A percentile compares a stretch with the other conserved stretches of the same genome.
Evolutionary conservation across 345 rosid species (phyloP).

Genomic region (Eucalyptus marginata): DNA sequence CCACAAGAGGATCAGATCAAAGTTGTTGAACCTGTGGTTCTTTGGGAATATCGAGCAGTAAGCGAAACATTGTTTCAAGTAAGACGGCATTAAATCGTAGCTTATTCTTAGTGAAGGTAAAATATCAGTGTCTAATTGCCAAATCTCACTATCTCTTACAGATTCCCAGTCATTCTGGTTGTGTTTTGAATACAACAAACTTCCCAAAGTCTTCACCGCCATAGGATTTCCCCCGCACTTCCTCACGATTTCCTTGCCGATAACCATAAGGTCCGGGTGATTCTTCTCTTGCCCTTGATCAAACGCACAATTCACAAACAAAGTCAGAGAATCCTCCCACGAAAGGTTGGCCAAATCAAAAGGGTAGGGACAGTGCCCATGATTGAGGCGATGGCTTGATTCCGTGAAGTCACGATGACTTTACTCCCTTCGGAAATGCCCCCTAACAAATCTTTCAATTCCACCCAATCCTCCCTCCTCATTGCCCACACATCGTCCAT

Average conservation of each 20-base stretch:
- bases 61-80: slow-evolving; percentile 23
- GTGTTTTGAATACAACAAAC: not conserved
- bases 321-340: not conserved
- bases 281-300: not conserved
- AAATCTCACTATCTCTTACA: slow-evolving; percentile 7
- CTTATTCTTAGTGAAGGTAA: slow-evolving; percentile 6
- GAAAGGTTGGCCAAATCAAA: not conserved
- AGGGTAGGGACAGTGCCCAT: not conserved
- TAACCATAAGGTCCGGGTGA: not conserved
- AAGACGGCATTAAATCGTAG: slow-evolving; percentile 11
- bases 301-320: slow-evolving; percentile 11
- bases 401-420: not conserved
- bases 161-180: not conserved
- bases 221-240: slow-evolving; percentile 21
- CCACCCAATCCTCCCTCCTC: too few species aligned
- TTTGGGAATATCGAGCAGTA: slow-evolving; percentile 14
- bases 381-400: not conserved
- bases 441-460: not conserved
- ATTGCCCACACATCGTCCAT: not conserved
- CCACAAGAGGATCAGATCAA: not conserved
- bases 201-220: slow-evolving; percentile 5
- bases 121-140: slow-evolving; percentile 2
- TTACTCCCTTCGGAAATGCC: not conserved
- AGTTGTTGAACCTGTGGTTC: not conserved
- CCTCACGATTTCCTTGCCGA: slow-evolving; percentile 11